Evolutionary conservation across 1,284 basidiomycete species (phyloP), one percentile per base, ranked within the genome.

Genomic region (Fomitiporia mediterranea): DNA sequence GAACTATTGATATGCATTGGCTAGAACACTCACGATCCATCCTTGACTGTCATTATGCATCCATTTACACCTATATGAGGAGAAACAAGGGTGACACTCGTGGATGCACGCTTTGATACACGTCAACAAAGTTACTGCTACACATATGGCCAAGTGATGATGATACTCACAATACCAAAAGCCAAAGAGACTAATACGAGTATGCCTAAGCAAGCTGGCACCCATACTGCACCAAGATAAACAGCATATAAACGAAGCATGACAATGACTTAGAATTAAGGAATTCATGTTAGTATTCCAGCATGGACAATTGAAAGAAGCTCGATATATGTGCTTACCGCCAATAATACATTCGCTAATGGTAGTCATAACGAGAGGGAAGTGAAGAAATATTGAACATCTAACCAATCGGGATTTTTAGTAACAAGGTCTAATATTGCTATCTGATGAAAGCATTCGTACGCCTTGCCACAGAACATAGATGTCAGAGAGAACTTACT

Each of bases 41-140:
- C 15, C 37, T 55, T 58, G 19, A 46, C 34, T 30, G 43, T 51
- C 8, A 53, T 8, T 13, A 54, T 58, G 44, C 56, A 58, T 3
- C 56, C n/a, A n/a, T n/a, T n/a, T n/a, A n/a, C n/a, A n/a, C n/a
- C 52, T 11, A 21, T 11, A 9, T 27, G 28, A 7, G 46, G 53
- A 8, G 30, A 17, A 8, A 25, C 43, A 15, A 53, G 19, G 11
- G 35, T 27, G 19, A 53, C 53, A 15, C 23, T 23, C 25, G 40
- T 44, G 25, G 43, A 32, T 1, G 53, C 53, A 23, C 53, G 38
- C 53, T 54, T 21, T 30, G n/a, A n/a, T n/a, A n/a, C n/a, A n/a
- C n/a, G n/a, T n/a, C n/a, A n/a, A n/a, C n/a, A n/a, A n/a, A n/a
- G n/a, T n/a, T n/a, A n/a, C n/a, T n/a, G n/a, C n/a, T n/a, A n/a